Base-by-base conservation (phyloP, 192 early-diverging fungal species). In the Coemansia sp. region DNA sequence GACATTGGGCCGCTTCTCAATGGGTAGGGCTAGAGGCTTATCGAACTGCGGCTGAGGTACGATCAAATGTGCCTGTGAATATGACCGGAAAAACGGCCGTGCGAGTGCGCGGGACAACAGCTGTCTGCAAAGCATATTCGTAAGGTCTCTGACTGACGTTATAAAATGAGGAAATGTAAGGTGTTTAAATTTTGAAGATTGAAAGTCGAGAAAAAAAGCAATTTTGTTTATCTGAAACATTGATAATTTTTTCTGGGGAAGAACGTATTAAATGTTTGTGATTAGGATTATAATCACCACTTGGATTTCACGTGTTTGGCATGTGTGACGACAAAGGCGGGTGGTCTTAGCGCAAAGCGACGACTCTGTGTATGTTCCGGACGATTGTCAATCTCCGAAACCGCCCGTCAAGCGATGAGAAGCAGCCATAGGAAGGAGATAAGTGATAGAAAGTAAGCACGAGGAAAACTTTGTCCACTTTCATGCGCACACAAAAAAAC, bases 1-100 rank as follows among this genome's bases (percentile, higher is more conserved):
- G 11, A 93, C 70, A 63, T 90, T 90, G 10, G 82, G 82, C 71
- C 72, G 67, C 67, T 84, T 79, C 68, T 84, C 77, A 13, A 76
- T 71, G 3, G 77, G 74, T 34, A 66, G 55, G 3, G 42, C 34
- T 54, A 84, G 27, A 22, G 76, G 88, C 81, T 75, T 76, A 38
- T 65, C 77, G 55, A 72, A 81, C 72, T 65, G 80, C 40, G 74
- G 86, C 82, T 75, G 81, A 72, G 72, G 80, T 42, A 73, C 79
- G 75, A 78, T 90, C 64, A 67, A 74, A 33, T 59, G 46, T 34
- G 57, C 31, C 57, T 34, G 57, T n/a, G 57, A 16, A 13, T 29
- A 60, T 15, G 57, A 34, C 16, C 57, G 57, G 31, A 31, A 57
- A 16, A 57, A 8, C n/a, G 29, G 57, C 31, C 33, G 57, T 34